Evolutionary conservation across 1,139 yeast species (phyloP), one percentile per base, ranked within the genome.

Genomic region (Hansenula sp.): DNA sequence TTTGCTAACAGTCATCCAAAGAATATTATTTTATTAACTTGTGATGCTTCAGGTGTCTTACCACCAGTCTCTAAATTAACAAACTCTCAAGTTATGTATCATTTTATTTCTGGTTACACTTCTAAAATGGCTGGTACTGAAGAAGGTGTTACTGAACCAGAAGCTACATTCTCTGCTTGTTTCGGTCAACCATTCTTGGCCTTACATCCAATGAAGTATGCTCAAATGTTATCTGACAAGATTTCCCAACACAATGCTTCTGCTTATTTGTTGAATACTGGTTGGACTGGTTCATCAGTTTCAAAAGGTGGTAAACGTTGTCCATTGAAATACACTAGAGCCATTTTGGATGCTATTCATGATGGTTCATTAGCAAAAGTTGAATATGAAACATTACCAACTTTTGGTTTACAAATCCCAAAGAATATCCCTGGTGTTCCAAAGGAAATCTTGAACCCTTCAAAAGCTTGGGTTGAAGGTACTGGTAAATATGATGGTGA

Each of bases 121-220:
- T 91, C 98, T 49, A 93, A 93, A 81, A 93, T 93, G 96, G 97
- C 99, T 53, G 99, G 99, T 70, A 93, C 99, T 47, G 99, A 93
- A 73, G 96, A 89, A 68, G 99, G 99, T 71, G 89, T 93, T 57
- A 91, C 98, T 54, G 98, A 93, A 74, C 98, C 99, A 49, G 91
- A 88, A 70, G 96, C 98, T 47, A 89, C 97, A 27, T 93, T 93
- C 80, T 88, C 96, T 54, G 96, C 99, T 46, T 93, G 99, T 77
- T 93, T 91, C 70, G 99, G 99, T 63, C 98, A 93, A 76, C 99
- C 99, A 54, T 93, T 93, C 86, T 78, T 93, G 72, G 98, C 93
- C 40, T 77, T 93, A 69, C 99, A 93, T 72, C 99, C 99, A 68
- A 93, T 93, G 93, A 84, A 84, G 70, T 93, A 93, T 70, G 99